Percentiles rank a stretch among this genome's conserved stretches.
Conservation (phyloP, 768 basidiomycete genomes). For the Termitomyces sp. region DNA sequence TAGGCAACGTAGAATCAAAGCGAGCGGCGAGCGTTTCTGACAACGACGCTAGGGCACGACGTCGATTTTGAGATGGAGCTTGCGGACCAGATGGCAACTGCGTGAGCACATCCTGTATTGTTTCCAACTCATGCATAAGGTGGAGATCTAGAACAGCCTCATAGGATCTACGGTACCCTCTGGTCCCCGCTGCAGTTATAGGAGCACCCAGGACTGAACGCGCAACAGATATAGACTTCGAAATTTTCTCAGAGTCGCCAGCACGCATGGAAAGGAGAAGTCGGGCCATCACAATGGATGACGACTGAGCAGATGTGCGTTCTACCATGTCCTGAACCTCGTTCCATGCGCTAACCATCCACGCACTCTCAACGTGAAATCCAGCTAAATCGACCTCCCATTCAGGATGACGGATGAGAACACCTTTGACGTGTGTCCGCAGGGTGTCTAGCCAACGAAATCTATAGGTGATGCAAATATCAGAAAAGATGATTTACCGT, state of each 20-base stretch:
- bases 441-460: slow-evolving; percentile 67
- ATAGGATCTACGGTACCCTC: slow-evolving; percentile 84
- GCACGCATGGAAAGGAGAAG: slow-evolving; percentile 77
- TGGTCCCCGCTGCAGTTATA: slow-evolving; percentile 75
- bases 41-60: slow-evolving; percentile 37
- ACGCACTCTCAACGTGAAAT: slow-evolving; percentile 90
- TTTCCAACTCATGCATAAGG: slow-evolving; percentile 79
- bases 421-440: slow-evolving; percentile 90
- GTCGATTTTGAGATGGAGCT: slow-evolving; percentile 25
- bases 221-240: slow-evolving; percentile 54
- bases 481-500: slow-evolving; percentile 54
- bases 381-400: slow-evolving; percentile 78
- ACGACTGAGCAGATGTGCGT: slow-evolving; percentile 42
- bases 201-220: slow-evolving; percentile 73
- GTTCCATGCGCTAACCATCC: slow-evolving; percentile 94
- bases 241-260: slow-evolving; percentile 41
- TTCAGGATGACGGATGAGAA: slow-evolving; percentile 77
- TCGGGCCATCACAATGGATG: slow-evolving; percentile 71
- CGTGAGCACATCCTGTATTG: slow-evolving; percentile 47
- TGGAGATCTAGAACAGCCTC: slow-evolving; percentile 85
- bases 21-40: slow-evolving; percentile 56
- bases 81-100: slow-evolving; percentile 36
- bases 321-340: slow-evolving; percentile 66
- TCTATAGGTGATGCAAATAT: background rate
- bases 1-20: slow-evolving; percentile 76